Evolutionary conservation across 148 eudicot genomes (phyloP), one percentile per base, ranked within the genome.

Genomic region (Salicornia ramosissima): DNA sequence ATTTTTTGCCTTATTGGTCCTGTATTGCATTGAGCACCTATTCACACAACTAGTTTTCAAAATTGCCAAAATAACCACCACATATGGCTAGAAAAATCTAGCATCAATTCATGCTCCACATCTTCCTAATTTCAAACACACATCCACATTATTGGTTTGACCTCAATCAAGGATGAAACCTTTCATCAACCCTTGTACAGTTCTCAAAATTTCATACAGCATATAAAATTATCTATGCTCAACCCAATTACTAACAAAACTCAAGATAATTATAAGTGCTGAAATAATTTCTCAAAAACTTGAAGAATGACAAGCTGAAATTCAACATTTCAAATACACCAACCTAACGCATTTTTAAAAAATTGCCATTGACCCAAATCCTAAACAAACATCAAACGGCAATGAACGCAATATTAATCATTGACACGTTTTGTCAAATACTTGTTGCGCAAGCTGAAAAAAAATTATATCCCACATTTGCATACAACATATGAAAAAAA

Each of bases 241-340:
- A 11, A 22, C 50, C 24, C 49, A 63, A 63, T 39, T 24, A 6
- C 29, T 21, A 36, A 21, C 21, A 15, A 63, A 63, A 42, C 49
- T 39, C 34, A 9, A 63, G 24, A 12, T 40, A 24, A 60, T 18
- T 10, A 33, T n/a, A 2, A 60, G 9, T 10, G 18, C 31, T 21
- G 8, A 30, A 33, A 57, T 47, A 28, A 64, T 64, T 56, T 60
- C 55, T 75, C 77, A 28, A 76, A 68, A 75, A 75, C 36, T 31
- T 58, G 21, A 46, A 11, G 43, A n/a, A 16, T 10, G 22, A 22
- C 33, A 26, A 29, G 24, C 21, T 18, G 31, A 31, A 18, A 30
- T 58, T 30, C 40, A 1, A 58, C 39, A 58, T 30, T 58, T 31
- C 0, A 22, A 2, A 18, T 12, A 7, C 22, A 25, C 22, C 7